Percentiles rank a stretch among this genome's conserved stretches.
Conservation (phyloP, 306 rosid genomes). For the Fragaria ananassa region DNA sequence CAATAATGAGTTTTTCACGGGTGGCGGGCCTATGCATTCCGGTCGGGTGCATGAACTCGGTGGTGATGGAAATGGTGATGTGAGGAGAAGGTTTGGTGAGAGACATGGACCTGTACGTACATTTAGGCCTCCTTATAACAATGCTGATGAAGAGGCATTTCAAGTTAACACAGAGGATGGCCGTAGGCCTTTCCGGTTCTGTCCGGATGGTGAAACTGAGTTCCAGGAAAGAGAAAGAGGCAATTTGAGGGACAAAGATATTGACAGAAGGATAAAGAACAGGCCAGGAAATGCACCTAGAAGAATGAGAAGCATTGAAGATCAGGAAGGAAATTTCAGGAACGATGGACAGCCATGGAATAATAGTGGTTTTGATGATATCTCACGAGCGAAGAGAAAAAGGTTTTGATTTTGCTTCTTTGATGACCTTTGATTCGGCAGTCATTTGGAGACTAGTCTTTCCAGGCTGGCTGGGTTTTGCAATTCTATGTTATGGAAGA, state of each 20-base stretch:
- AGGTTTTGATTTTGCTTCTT: constrained; percentile 46
- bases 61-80: constrained; percentile 65
- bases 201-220: constrained; percentile 57
- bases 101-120: constrained; percentile 68
- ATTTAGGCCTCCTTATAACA: constrained; percentile 64
- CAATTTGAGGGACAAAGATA: constrained; percentile 63
- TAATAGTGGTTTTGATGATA: constrained; percentile 59
- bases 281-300: constrained; percentile 60
- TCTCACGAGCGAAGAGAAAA: constrained; percentile 67
- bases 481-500: neutral
- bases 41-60: constrained; percentile 51
- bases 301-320: constrained; percentile 71
- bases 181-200: constrained; percentile 61
- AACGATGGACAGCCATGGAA: constrained; percentile 70
- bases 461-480: constrained; percentile 3
- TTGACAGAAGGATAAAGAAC: constrained; percentile 61
- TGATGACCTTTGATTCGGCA: constrained; percentile 9
- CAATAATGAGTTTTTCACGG: constrained; percentile 60
- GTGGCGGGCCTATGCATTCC: constrained; percentile 61
- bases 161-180: constrained; percentile 60
- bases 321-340: constrained; percentile 65
- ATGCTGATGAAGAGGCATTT: constrained; percentile 52
- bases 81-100: constrained; percentile 69
- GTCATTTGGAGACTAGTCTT: constrained; percentile 5
- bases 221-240: constrained; percentile 87